Evolutionary conservation across 2,329 filamentous ascomycete genomes (phyloP).

Genomic region (Macroventuria anomochaeta): DNA sequence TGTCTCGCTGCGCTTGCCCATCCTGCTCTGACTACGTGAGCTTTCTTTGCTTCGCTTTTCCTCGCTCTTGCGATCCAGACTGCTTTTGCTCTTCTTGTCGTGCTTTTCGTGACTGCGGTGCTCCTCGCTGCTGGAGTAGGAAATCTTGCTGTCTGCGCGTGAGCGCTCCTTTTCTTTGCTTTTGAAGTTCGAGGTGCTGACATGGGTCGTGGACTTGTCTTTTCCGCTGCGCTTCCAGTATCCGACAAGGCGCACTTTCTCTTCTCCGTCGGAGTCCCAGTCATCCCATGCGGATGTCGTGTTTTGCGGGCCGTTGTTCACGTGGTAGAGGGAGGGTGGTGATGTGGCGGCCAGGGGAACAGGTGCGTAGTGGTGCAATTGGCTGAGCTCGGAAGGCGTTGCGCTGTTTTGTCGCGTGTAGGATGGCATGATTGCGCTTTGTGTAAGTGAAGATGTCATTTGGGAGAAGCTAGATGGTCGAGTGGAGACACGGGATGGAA

Average conservation of each 20-base stretch:
- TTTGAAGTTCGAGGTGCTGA: constrained; percentile 1
- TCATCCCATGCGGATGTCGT: constrained; percentile 47
- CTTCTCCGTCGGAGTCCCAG: constrained; percentile 44
- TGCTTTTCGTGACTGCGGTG: constrained; percentile 11
- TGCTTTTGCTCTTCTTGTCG: constrained; percentile 22
- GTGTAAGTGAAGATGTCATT: constrained; percentile 14
- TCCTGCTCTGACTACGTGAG: constrained; percentile 5
- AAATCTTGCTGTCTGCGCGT: constrained; percentile 16
- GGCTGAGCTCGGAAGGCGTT: constrained; percentile 39
- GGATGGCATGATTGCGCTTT: constrained; percentile 18
- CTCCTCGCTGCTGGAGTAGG: constrained; percentile 9
- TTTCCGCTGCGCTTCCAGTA: constrained; percentile 28
- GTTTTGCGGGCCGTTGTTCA: constrained; percentile 38
- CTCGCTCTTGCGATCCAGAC: constrained; percentile 19
- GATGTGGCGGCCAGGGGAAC: constrained; percentile 23
- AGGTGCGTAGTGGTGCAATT: constrained; percentile 30
- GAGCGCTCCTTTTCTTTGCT: constrained; percentile 14
- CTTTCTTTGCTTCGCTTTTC: constrained; percentile 22
- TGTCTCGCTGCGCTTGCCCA: constrained; percentile 5
- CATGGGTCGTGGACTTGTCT: constrained; percentile 2
- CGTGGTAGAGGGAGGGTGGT: constrained; percentile 22
- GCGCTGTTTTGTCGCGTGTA: constrained; percentile 34
- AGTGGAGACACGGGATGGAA: constrained; percentile 35
- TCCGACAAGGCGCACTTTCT: constrained; percentile 38
- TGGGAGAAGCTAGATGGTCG: constrained; percentile 22